A percentile compares a stretch with the other conserved stretches of the same genome.
phyloP scores from a whole-genome alignment of 192 early-diverging fungal species.

The Jimgerdemannia lactiflua region DNA sequence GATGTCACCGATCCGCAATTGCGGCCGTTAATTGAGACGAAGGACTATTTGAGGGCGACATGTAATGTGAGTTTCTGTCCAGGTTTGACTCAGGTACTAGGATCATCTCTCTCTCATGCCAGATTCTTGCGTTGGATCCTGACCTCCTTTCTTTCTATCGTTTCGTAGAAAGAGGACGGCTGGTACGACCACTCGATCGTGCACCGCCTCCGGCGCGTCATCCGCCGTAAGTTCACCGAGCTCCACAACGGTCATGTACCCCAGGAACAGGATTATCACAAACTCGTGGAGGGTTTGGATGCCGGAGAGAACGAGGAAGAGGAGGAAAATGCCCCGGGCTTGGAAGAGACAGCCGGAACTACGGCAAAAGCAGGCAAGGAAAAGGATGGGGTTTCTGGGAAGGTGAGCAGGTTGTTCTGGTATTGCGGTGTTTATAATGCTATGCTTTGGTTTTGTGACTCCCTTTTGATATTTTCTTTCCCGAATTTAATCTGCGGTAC shows the following conservation, averaged over 20 bases:
- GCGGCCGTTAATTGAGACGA: neutral
- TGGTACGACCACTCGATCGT: slow-evolving; percentile 3
- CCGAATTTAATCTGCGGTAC: neutral
- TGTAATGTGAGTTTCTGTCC: neutral
- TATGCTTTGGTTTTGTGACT: neutral
- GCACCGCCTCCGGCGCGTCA: slow-evolving; percentile 2
- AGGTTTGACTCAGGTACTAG: neutral
- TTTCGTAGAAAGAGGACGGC: slow-evolving; percentile 9
- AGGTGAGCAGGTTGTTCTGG: neutral
- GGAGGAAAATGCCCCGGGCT: neutral
- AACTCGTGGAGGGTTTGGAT: neutral
- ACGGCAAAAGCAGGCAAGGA: neutral
- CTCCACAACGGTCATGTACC: neutral
- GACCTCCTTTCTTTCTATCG: too few species aligned
- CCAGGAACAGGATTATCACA: neutral
- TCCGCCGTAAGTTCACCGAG: neutral
- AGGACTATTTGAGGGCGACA: neutral
- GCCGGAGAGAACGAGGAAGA: neutral
- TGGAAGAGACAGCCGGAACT: neutral
- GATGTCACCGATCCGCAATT: neutral
- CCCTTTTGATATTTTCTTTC: neutral
- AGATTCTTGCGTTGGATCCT: too few species aligned
- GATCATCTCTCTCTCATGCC: too few species aligned
- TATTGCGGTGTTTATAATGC: neutral
- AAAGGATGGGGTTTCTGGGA: neutral